phyloP scores from a whole-genome alignment of 2,329 filamentous ascomycete species.

The Curvularia lunata region DNA sequence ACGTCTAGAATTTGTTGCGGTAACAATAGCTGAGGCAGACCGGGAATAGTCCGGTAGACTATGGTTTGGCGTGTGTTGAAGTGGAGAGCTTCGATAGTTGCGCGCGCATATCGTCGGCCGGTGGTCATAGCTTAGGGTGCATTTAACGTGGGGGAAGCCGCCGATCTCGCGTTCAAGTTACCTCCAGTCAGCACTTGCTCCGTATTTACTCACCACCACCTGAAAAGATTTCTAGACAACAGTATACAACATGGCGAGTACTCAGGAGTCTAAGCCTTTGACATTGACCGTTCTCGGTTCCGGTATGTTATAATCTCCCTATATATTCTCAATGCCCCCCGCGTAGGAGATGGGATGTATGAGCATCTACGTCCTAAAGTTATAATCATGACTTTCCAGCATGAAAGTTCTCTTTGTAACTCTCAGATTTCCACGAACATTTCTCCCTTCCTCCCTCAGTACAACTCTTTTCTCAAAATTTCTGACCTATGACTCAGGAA shows the following conservation, averaged over 20 bases:
- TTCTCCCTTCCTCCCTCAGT: neutral
- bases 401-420: too few relatives aligned
- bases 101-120: slow-evolving; percentile 32
- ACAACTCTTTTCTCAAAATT: neutral
- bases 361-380: neutral
- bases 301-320: slow-evolving; percentile 63
- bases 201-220: slow-evolving; percentile 13
- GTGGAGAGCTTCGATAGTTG: slow-evolving; percentile 12
- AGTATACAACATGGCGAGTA: slow-evolving; percentile 37
- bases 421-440: neutral
- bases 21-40: neutral
- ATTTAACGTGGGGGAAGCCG: slow-evolving; percentile 18
- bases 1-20: neutral
- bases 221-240: neutral
- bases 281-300: slow-evolving; percentile 83
- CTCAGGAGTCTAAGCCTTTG: slow-evolving; percentile 54
- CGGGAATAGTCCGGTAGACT: neutral
- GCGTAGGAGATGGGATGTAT: neutral
- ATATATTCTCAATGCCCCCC: slow-evolving; percentile 10
- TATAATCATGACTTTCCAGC: neutral
- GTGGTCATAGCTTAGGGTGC: slow-evolving; percentile 25
- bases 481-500: slow-evolving; percentile 60
- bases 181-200: slow-evolving; percentile 16
- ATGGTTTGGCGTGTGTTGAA: slow-evolving; percentile 4
- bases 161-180: slow-evolving; percentile 21